A percentile compares a stretch with the other conserved stretches of the same genome.
phyloP scores from a whole-genome alignment of 2,329 filamentous ascomycete genomes.

The Microsporum audouinii region DNA sequence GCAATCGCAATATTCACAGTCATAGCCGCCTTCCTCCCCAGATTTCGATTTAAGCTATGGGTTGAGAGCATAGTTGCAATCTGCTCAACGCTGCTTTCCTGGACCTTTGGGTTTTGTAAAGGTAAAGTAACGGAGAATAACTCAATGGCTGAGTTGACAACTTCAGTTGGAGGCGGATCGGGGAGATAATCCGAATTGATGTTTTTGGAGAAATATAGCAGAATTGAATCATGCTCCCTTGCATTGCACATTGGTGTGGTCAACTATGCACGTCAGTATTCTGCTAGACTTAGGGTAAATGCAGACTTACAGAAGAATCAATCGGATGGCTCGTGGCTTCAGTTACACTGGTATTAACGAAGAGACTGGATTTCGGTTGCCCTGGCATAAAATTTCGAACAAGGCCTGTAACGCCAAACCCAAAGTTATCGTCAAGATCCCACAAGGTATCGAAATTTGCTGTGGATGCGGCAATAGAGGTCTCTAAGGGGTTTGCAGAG shows the following conservation, averaged over 20 bases:
- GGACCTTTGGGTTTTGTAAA: slow-evolving; percentile 77
- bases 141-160: slow-evolving; percentile 87
- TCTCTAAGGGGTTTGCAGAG: slow-evolving; percentile 65
- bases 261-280: slow-evolving; percentile 26
- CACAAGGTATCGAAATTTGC: slow-evolving; percentile 87
- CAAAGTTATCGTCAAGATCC: slow-evolving; percentile 89
- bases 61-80: slow-evolving; percentile 81
- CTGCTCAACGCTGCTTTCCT: slow-evolving; percentile 92
- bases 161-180: slow-evolving; percentile 79
- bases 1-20: slow-evolving; percentile 80
- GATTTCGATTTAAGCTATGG: slow-evolving; percentile 67
- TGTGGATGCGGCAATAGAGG: slow-evolving; percentile 80
- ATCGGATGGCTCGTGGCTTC: slow-evolving; percentile 30
- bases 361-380: not conserved
- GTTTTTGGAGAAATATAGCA: slow-evolving; percentile 53
- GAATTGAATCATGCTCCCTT: slow-evolving; percentile 77
- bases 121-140: slow-evolving; percentile 87
- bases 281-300: too few species aligned
- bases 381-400: slow-evolving; percentile 53
- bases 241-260: slow-evolving; percentile 62
- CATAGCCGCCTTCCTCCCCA: slow-evolving; percentile 79
- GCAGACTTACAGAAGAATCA: slow-evolving; percentile 32
- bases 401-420: slow-evolving; percentile 83
- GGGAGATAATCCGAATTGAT: slow-evolving; percentile 42
- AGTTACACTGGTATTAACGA: slow-evolving; percentile 10